Evolutionary conservation across 495 filamentous ascomycete species (phyloP), one percentile per base, ranked within the genome.

Genomic region (Penicillium dipodomyicola): DNA sequence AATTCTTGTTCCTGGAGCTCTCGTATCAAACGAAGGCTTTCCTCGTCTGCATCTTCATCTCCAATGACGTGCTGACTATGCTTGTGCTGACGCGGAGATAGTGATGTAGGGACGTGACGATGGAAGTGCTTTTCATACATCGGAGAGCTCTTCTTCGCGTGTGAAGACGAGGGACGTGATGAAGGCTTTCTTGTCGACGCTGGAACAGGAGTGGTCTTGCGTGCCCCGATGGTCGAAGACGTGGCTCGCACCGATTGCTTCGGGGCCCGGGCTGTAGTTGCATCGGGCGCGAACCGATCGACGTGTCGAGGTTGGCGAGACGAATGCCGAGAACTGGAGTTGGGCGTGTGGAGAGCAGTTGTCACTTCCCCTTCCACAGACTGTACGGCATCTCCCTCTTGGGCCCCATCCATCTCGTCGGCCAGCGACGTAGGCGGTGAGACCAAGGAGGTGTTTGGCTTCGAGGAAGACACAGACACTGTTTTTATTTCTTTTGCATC

Each of bases 1-100:
- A 81, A 80, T 46, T 85, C 83, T 56, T 82, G 75, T 60, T 82
- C 81, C 64, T 83, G 81, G 43, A 87, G 59, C 67, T 81, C 75
- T 56, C 78, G 76, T 53, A 84, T 84, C 23, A 86, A 59, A 40
- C 74, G 78, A 54, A 84, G 54, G 60, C 80, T 84, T 61, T 80
- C 77, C 22, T 76, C 73, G 64, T 84, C 81, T 35, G 77, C 71
- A 29, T 73, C 73, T 15, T 62, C 67, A 49, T 76, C 73, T 5
- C 42, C 49, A 27, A 41, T 56, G 10, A 70, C 63, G 25, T 65
- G 65, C 32, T 71, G 72, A 22, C 55, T 46, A 50, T 63, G 61
- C 57, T 73, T 76, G 50, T 60, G 54, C 35, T 73, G 75, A 22
- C 62, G 63, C n/a, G 72, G 73, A 5, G 72, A 73, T 5, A 63